Evolutionary conservation across 2,329 filamentous ascomycete genomes (phyloP), one percentile per base, ranked within the genome.

Genomic region (Calycina herbarum): DNA sequence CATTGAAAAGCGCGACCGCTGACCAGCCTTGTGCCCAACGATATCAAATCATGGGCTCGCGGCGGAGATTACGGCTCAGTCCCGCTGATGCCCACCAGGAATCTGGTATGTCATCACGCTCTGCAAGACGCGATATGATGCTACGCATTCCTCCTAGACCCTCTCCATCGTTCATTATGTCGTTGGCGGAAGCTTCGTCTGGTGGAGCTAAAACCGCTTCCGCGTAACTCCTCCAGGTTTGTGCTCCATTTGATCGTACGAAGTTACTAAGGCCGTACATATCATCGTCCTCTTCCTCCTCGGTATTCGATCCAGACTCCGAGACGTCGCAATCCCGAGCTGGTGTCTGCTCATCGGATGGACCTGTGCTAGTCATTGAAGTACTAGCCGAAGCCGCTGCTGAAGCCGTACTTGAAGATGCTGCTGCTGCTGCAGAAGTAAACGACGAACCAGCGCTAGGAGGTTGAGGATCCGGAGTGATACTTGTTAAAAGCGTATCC

Each of bases 371-470:
- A 24, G 73, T 73, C 69, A 73, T 70, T 27, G 73, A 72, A 11
- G 73, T 73, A 40, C 57, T 76, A 70, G 56, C 65, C 6, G 73
- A 72, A 40, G 64, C 60, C 58, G 69, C 65, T 3, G 69, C 69
- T 10, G 72, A 73, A 58, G 62, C 69, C 48, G 70, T 69, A 11
- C 48, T 48, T 64, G 71, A 70, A 27, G 70, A 66, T n/a, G 73
- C 66, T 33, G 70, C 70, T 6, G 71, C 74, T 56, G 71, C 71
- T n/a, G 72, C 66, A 29, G 74, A 75, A 45, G 72, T 71, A 76
- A 97, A 97, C 0, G 93, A 97, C 0, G 93, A 94, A 35, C 91
- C 87, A 1, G 87, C 86, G 71, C 91, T 96, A 0, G 93, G 92
- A 2, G 92, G 85, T 67, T 92, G 89, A 17, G 90, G 88, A 76